A percentile compares a stretch with the other conserved stretches of the same genome.
Evolutionary conservation across 192 early-diverging fungal species (phyloP).

Genomic region (Dissophora ornata): DNA sequence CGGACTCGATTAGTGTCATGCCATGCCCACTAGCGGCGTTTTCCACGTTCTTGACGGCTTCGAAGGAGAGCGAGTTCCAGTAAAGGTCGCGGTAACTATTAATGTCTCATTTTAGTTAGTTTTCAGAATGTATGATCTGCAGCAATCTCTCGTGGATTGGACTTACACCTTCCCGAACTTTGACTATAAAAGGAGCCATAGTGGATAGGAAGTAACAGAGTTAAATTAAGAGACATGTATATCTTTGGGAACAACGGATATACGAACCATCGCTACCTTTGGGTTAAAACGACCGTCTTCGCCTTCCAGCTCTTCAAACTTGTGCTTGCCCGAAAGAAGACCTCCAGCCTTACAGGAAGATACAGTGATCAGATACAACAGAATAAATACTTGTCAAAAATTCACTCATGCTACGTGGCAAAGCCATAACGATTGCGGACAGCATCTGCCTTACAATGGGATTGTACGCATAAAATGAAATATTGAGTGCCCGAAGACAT

Average conservation of each 20-base stretch:
- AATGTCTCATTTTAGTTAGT: not conserved
- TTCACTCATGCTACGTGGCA: not conserved
- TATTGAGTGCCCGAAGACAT: conserved; percentile 63
- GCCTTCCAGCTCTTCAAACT: conserved; percentile 14
- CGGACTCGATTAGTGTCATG: conserved; percentile 48
- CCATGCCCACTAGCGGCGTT: conserved; percentile 22
- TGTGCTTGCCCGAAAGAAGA: conserved; percentile 32
- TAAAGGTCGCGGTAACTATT: conserved; percentile 59
- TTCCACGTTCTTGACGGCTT: conserved; percentile 60
- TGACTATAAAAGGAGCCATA: conserved; percentile 8
- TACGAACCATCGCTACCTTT: not conserved
- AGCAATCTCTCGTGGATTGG: not conserved
- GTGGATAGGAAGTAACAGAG: not conserved
- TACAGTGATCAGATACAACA: not conserved
- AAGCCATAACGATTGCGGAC: too few species aligned
- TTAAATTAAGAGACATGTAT: not conserved
- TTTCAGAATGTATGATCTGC: too few species aligned
- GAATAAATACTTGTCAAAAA: not conserved
- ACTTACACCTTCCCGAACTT: conserved; percentile 31
- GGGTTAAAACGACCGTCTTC: conserved; percentile 22
- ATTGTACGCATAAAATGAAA: conserved; percentile 76
- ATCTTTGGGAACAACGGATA: too few species aligned
- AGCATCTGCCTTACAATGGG: conserved; percentile 51
- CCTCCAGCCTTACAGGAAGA: conserved; percentile 24
- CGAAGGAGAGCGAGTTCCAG: conserved; percentile 63